phyloP scores from a whole-genome alignment of 768 basidiomycete genomes.

The Cystofilobasidium capitatum region DNA sequence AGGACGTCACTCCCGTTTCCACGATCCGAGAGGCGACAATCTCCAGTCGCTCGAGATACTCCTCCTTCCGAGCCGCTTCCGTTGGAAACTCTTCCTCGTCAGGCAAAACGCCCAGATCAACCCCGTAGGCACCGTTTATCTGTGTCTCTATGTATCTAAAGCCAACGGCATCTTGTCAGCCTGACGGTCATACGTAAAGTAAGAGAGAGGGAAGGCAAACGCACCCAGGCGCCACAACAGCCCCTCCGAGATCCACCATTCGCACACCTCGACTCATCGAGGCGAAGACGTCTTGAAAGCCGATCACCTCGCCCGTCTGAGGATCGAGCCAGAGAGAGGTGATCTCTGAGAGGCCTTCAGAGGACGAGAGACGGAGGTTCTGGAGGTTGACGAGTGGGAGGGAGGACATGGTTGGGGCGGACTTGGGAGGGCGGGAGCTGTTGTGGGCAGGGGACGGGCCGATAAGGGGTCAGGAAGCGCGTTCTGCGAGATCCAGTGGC shows the following conservation, averaged over 20 bases:
- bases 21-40: slow-evolving; percentile 64
- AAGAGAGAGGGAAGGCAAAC: not conserved
- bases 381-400: slow-evolving; percentile 6
- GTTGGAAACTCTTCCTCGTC: slow-evolving; percentile 26
- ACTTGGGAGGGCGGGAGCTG: too few species aligned
- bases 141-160: slow-evolving; percentile 58
- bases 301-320: not conserved
- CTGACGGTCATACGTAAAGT: not conserved
- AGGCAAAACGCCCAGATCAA: slow-evolving; percentile 51
- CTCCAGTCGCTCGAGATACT: slow-evolving; percentile 58
- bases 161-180: not conserved
- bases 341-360: not conserved
- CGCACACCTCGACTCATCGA: not conserved
- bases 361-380: slow-evolving; percentile 1
- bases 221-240: slow-evolving; percentile 20
- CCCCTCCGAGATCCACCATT: slow-evolving; percentile 4
- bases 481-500: too few species aligned
- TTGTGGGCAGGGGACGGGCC: too few species aligned
- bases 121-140: slow-evolving; percentile 79
- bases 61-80: slow-evolving; percentile 22
- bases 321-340: slow-evolving; percentile 20
- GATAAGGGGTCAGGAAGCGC: too few species aligned
- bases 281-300: slow-evolving; percentile 6
- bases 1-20: slow-evolving; percentile 84
- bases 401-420: too few species aligned